A percentile compares a stretch with the other conserved stretches of the same genome.
These are phyloP conservation scores for Saturnispora sekii DNA, from an alignment of 805 yeast species.

Conservation along the genomic window DNA sequence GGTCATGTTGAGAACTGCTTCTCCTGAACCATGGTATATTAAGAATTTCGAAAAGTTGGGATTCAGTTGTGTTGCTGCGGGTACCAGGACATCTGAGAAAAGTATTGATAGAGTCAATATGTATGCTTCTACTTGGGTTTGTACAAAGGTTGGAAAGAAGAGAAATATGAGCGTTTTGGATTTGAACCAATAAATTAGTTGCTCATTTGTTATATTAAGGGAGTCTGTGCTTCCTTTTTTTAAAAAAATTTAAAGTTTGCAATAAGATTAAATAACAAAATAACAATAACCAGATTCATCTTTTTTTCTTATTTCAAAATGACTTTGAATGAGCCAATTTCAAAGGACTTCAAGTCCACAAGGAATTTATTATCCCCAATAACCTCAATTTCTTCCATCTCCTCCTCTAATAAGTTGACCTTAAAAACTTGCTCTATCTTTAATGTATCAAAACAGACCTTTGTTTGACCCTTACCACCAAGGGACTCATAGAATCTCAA, in stretches of 20 bases:
- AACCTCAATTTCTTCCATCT: slow-evolving; percentile 30
- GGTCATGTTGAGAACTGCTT: slow-evolving; percentile 68
- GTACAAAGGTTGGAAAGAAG: slow-evolving; percentile 41
- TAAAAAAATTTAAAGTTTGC: background rate
- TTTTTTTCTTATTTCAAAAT: slow-evolving; percentile 22
- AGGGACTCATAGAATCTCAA: slow-evolving; percentile 78
- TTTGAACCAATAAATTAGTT: slow-evolving; percentile 10
- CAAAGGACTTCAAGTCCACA: slow-evolving; percentile 61
- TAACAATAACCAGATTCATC: background rate
- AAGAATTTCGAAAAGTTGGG: slow-evolving; percentile 57
- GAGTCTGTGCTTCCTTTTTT: background rate
- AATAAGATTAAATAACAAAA: background rate
- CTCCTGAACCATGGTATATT: slow-evolving; percentile 71
- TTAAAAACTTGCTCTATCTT: slow-evolving; percentile 39
- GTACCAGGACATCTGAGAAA: slow-evolving; percentile 49
- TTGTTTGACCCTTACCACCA: slow-evolving; percentile 65
- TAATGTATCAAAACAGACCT: slow-evolving; percentile 34
- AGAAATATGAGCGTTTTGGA: slow-evolving; percentile 42
- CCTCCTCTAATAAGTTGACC: slow-evolving; percentile 53
- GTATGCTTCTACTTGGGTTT: slow-evolving; percentile 87
- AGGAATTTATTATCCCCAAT: slow-evolving; percentile 23
- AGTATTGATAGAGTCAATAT: slow-evolving; percentile 74
- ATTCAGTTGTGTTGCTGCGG: slow-evolving; percentile 60
- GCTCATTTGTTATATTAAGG: background rate
- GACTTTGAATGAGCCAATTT: slow-evolving; percentile 56